Evolutionary conservation across 345 rosid species (phyloP), one percentile per base, ranked within the genome.

Genomic region (Noccaea bulbosa): DNA sequence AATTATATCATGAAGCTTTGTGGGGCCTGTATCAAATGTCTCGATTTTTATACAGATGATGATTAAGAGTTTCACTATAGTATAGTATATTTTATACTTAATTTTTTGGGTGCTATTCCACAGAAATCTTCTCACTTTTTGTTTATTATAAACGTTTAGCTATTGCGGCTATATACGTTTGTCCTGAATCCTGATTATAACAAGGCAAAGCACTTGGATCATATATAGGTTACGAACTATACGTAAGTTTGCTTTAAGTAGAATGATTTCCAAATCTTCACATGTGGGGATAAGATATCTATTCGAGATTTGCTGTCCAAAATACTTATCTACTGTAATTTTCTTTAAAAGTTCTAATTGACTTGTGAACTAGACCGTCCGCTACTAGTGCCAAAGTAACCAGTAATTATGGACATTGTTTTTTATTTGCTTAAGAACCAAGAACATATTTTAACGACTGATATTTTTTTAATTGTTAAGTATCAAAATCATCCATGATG

Each of bases 211-310:
- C 46, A 71, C 32, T 71, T 62, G 35, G 54, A 38, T 47, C 9
- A 32, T 73, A 32, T 73, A 39, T 65, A 38, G 59, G 48, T 73
- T 73, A 73, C 32, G 33, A 49, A 65, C 32, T 65, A 49, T 65
- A 49, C 65, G 61, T 61, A 61, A 40, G 32, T 48, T 30, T 38
- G n/a, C 54, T 58, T 66, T 33, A 49, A 40, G 3, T 66, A 40
- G 30, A 66, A 58, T 41, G 72, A 66, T 66, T 73, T 67, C 45
- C 55, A 66, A 73, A 73, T 73, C 59, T 73, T 32, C 22, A 55
- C 43, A 65, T 38, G 52, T 56, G 20, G 16, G 71, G 47, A 49
- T 67, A 49, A 40, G n/a, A 41, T 58, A 66, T 59, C 30, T 32
- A 16, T 59, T 50, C 11, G 55, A 74, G 72, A 66, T 74, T 59